These are phyloP conservation scores for Chaetomiaceae sp. DNA, from an alignment of 2,329 filamentous ascomycete species.

Conservation along the genomic window DNA sequence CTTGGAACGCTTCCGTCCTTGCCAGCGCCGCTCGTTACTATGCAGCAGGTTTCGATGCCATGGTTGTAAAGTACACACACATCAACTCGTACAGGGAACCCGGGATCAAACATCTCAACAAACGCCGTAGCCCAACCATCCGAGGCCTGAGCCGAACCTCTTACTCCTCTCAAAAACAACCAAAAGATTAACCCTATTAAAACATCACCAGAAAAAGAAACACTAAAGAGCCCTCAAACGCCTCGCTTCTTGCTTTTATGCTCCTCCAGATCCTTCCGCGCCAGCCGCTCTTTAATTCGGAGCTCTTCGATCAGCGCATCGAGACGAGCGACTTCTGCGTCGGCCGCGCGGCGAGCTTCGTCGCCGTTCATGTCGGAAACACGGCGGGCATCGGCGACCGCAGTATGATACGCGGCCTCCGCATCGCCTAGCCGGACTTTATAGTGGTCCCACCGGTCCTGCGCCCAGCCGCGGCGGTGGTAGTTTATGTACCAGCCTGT, in stretches of 20 bases:
- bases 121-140: too few species aligned
- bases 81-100: too few species aligned
- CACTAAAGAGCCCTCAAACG: background rate
- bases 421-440: background rate
- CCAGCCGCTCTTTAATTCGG: background rate
- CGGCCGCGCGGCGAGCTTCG: background rate
- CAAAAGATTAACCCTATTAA: too few species aligned
- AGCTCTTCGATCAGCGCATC: background rate
- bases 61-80: too few species aligned
- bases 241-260: background rate
- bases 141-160: too few species aligned
- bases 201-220: too few species aligned
- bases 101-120: too few species aligned
- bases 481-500: slow-evolving; percentile 82
- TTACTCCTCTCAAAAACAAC: too few species aligned
- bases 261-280: background rate
- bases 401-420: background rate
- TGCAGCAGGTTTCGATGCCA: too few species aligned
- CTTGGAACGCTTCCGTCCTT: too few species aligned
- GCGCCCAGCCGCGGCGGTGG: slow-evolving; percentile 46
- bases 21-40: too few species aligned
- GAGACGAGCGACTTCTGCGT: background rate
- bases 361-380: background rate
- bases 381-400: background rate
- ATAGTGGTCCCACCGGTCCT: background rate